Percentiles rank a stretch among this genome's conserved stretches.
Conservation (phyloP, 257 asterid genomes). For the Rauvolfia tetraphylla region DNA sequence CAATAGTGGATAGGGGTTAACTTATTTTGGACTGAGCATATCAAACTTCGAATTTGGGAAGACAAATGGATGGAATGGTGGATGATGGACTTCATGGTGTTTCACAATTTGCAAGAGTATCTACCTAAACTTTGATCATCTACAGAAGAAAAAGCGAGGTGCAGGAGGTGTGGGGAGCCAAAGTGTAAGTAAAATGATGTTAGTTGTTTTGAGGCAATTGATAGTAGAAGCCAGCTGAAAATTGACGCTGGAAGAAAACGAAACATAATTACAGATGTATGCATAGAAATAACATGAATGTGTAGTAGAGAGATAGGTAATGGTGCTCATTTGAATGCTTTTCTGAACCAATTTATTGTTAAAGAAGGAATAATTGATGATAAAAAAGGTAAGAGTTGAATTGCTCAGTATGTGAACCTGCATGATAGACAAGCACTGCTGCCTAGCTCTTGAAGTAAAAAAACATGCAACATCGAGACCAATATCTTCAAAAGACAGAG, state of each 20-base stretch:
- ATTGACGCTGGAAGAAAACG: not conserved
- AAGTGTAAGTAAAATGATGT: not conserved
- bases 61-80: not conserved
- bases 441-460: not conserved
- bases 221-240: not conserved
- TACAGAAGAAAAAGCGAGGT: not conserved
- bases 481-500: not conserved
- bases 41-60: not conserved
- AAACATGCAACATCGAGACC: not conserved
- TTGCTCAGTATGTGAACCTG: not conserved
- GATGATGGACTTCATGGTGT: not conserved
- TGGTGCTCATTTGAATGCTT: not conserved
- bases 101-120: not conserved
- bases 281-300: not conserved
- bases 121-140: not conserved
- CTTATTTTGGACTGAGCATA: not conserved
- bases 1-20: not conserved
- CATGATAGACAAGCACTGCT: not conserved
- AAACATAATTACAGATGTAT: not conserved
- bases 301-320: not conserved
- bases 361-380: not conserved
- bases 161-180: not conserved
- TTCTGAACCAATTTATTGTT: not conserved
- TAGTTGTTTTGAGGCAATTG: not conserved
- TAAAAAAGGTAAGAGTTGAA: not conserved